Percentiles rank a stretch among this genome's conserved stretches.
Evolutionary conservation across 495 filamentous ascomycete species (phyloP).

Genomic region (Letharia lupina): DNA sequence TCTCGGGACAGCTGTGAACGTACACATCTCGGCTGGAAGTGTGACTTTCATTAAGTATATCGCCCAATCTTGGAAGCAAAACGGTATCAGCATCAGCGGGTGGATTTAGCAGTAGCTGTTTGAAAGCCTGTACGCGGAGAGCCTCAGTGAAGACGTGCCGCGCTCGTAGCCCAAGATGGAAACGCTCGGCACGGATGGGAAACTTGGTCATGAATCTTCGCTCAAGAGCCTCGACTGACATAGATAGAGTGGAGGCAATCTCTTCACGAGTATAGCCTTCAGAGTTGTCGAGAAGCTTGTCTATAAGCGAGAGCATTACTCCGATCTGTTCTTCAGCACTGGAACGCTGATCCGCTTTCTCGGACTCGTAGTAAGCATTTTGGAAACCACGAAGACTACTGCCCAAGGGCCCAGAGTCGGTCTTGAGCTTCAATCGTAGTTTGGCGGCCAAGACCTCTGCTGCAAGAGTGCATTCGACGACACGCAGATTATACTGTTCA

Average conservation of each 20-base stretch:
- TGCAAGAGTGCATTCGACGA: constrained; percentile 89
- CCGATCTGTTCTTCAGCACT: constrained; percentile 59
- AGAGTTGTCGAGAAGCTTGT: constrained; percentile 57
- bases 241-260: constrained; percentile 63
- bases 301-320: constrained; percentile 55
- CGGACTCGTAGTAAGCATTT: constrained; percentile 54
- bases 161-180: constrained; percentile 78
- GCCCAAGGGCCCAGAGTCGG: constrained; percentile 76
- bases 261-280: constrained; percentile 85
- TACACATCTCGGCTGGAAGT: constrained; percentile 74
- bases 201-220: constrained; percentile 70
- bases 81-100: constrained; percentile 40
- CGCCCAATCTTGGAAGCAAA: constrained; percentile 65
- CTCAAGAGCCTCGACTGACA: constrained; percentile 62
- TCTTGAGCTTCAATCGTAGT: constrained; percentile 55
- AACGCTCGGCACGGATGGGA: constrained; percentile 79
- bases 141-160: constrained; percentile 88
- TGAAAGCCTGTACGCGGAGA: constrained; percentile 74
- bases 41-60: constrained; percentile 82
- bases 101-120: constrained; percentile 44
- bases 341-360: constrained; percentile 36
- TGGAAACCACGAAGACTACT: constrained; percentile 82
- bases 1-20: constrained; percentile 82
- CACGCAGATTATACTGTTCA: constrained; percentile 90
- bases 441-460: constrained; percentile 63